These are phyloP conservation scores for Boletus coccyginus DNA, from an alignment of 768 basidiomycete species.

Conservation along the genomic window DNA sequence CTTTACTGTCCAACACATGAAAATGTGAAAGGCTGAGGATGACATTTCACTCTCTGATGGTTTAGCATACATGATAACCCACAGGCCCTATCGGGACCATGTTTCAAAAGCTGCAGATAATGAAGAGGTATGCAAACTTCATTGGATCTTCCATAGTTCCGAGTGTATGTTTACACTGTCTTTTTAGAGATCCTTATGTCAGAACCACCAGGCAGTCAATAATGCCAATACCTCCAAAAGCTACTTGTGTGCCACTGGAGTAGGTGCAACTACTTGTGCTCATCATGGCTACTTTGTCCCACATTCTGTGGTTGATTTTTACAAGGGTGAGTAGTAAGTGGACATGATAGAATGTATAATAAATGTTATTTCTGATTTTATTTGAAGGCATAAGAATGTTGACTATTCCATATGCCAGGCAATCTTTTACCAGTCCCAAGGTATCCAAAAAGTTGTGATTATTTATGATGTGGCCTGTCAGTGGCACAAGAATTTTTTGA, in stretches of 20 bases:
- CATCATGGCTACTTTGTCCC: slow-evolving; percentile 19
- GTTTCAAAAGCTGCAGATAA: background rate
- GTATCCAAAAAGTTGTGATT: slow-evolving; percentile 3
- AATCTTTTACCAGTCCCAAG: slow-evolving; percentile 2
- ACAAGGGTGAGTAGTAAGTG: slow-evolving; percentile 23
- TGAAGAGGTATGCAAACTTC: background rate
- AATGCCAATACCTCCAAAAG: background rate
- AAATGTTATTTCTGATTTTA: background rate
- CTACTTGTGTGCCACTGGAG: background rate
- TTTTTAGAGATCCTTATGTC: background rate
- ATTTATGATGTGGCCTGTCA: too few relatives aligned
- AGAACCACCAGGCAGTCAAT: background rate
- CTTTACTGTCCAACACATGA: too few relatives aligned
- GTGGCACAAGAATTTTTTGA: too few relatives aligned
- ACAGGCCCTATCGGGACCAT: background rate
- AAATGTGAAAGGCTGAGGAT: background rate
- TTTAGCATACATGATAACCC: background rate
- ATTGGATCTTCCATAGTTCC: too few relatives aligned
- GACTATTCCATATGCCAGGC: slow-evolving; percentile 27
- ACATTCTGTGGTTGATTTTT: slow-evolving; percentile 31
- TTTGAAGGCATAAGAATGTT: slow-evolving; percentile 28
- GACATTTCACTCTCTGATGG: background rate
- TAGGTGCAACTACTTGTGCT: background rate
- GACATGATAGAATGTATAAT: too few relatives aligned
- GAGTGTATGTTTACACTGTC: too few relatives aligned